Evolutionary conservation across 2,329 filamentous ascomycete genomes (phyloP), one percentile per base, ranked within the genome.

Genomic region (Diplodia intermedia): DNA sequence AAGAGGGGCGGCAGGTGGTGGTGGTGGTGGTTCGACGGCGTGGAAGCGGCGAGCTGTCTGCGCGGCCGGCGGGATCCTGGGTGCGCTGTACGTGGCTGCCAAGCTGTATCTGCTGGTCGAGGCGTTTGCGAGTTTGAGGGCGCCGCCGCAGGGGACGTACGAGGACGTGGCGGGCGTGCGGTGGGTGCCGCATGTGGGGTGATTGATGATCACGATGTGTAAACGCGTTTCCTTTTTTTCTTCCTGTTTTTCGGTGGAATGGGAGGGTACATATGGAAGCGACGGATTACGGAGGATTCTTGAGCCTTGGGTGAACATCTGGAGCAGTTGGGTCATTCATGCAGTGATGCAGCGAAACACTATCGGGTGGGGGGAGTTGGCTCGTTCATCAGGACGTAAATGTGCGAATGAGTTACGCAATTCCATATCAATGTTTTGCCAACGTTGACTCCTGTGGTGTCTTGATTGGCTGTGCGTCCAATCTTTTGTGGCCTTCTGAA

Each of bases 111-210:
- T 70, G 38, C 18, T 67, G 31, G 57, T 36, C 7, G 69, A 69
- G 40, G 49, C 4, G 12, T 70, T 69, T 65, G 67, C 52, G 38
- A 38, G 50, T 29, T 61, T 70, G 57, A 69, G 69, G 38, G 36
- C 26, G 43, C 49, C 63, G 52, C 38, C 50, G 47, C 23, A 14
- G 15, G 56, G 56, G 40, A 68, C 50, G 29, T 69, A 65, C 31
- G 38, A 52, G 7, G 56, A 36, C 43, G 55, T 63, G 11, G 49
- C 26, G 15, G 66, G 69, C 47, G 62, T 49, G 50, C 33, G 23
- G 3, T 66, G 60, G 23, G 54, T 69, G 23, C 66, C 66, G 49
- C 68, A 69, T 68, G 31, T 55, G n/a, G 68, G 68, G 14, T 69
- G 56, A 38, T 60, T 43, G n/a, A 38, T 38, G 36, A 38, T 38